A percentile compares a stretch with the other conserved stretches of the same genome.
Conservation (phyloP, 306 rosid genomes). For the Sphenostylis stenocarpa region DNA sequence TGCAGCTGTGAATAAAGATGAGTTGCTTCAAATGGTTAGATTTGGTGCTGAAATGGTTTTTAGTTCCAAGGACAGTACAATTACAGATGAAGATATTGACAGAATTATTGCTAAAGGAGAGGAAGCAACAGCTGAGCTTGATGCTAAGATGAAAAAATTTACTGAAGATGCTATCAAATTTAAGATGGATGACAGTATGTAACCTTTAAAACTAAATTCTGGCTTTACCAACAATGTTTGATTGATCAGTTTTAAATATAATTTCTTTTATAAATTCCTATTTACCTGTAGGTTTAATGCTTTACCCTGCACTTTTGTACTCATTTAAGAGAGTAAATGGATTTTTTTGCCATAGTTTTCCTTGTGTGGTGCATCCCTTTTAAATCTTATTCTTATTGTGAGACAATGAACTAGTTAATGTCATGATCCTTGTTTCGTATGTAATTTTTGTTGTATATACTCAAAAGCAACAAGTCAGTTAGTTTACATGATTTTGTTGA, state of each 20-base stretch:
- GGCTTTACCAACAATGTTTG: not conserved
- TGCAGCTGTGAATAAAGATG: slow-evolving; percentile 98
- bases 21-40: slow-evolving; percentile 95
- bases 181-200: slow-evolving; percentile 98
- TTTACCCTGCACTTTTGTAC: not conserved
- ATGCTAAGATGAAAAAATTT: slow-evolving; percentile 97
- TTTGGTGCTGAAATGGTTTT: slow-evolving; percentile 99
- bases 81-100: slow-evolving; percentile 95
- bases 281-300: not conserved
- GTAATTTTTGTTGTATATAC: not conserved
- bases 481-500: not conserved
- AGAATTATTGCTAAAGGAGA: slow-evolving; percentile 98
- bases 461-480: not conserved
- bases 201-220: not conserved
- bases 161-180: slow-evolving; percentile 99
- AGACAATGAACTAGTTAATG: not conserved
- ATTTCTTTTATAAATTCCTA: not conserved
- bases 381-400: not conserved
- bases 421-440: not conserved
- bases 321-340: not conserved
- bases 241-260: not conserved
- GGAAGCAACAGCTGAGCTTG: slow-evolving; percentile 97
- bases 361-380: not conserved
- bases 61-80: slow-evolving; percentile 96
- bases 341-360: no score